Evolutionary conservation across 495 filamentous ascomycete species (phyloP), one percentile per base, ranked within the genome.

Genomic region (Talaromyces adpressus): DNA sequence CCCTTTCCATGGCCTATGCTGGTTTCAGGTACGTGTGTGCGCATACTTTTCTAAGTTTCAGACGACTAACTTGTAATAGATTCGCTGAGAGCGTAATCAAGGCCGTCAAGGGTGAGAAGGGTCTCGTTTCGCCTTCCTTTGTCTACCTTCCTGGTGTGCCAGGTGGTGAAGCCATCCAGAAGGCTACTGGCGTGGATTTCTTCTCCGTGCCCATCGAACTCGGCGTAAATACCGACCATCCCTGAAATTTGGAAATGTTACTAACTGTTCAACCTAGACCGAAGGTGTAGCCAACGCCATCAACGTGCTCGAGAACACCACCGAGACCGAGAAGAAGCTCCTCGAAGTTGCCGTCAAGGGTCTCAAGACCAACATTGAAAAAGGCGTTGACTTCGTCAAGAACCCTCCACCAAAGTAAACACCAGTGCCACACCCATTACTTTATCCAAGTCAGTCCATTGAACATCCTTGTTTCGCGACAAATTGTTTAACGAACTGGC

Each of bases 151-250:
- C 91, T 59, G 95, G 92, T 72, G 84, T 98, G 51, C 72, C 87
- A 27, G 95, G 95, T 63, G 95, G 95, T 70, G 88, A 91, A 41
- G 91, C 84, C 66, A 87, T 98, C 67, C 79, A 74, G 63, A 89
- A 95, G 82, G 87, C 84, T 61, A 89, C 86, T 64, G 93, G 93
- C 68, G 80, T 88, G 68, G 91, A 98, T 52, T 98, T 90, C 83
- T 98, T 98, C 84, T 97, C 94, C 52, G 91, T 93, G 62, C 93
- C 92, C 22, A 85, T 98, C 61, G 89, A 95, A 75, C 91, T 98
- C 62, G 94, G 93, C 68, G 92, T 96, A 90, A 79, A 89, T 82
- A 61, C 27, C 59, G n/a, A 39, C 11, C 23, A 45, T 18, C 39
- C 62, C 67, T 34, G 66, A 57, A 39, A 27, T 65, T 58, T 63